Evolutionary conservation across 2,329 filamentous ascomycete genomes (phyloP).

Genomic region (Samsoniella hepiali): DNA sequence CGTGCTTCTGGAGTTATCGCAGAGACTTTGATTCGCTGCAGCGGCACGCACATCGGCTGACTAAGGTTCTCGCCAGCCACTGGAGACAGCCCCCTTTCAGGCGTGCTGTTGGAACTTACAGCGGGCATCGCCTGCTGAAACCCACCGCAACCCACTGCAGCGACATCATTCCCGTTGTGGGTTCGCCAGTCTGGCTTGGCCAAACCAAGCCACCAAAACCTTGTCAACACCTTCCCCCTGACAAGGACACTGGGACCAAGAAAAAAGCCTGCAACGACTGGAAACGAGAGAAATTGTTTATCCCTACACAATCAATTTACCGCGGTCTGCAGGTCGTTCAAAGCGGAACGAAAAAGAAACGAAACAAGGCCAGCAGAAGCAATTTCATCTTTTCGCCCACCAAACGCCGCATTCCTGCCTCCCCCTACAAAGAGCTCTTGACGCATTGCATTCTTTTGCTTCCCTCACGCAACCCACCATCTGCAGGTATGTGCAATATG

Average conservation of each 20-base stretch:
- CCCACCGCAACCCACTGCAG: neutral
- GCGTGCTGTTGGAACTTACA: neutral
- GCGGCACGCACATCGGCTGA: neutral
- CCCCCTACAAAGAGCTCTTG: neutral
- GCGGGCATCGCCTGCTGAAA: neutral
- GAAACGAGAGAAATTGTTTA: neutral
- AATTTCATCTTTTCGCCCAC: neutral
- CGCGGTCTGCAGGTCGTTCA: neutral
- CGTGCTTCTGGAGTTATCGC: neutral
- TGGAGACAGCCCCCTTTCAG: neutral
- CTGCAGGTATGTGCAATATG: constrained; percentile 13
- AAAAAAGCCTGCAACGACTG: neutral
- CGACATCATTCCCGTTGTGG: constrained; percentile 10
- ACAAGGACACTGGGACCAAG: neutral
- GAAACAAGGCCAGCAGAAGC: neutral
- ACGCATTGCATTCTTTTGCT: constrained; percentile 8
- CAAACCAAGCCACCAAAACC: neutral
- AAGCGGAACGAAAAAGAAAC: neutral
- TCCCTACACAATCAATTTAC: constrained; percentile 11
- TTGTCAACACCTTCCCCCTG: constrained; percentile 10
- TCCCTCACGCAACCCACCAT: constrained; percentile 5
- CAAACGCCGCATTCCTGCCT: constrained; percentile 10
- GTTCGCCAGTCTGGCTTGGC: neutral
- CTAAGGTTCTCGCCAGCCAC: neutral
- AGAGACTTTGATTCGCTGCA: neutral